Percentiles rank a stretch among this genome's conserved stretches.
These are phyloP conservation scores for Exophiala sp. DNA, from an alignment of 2,329 filamentous ascomycete genomes.

Conservation along the genomic window DNA sequence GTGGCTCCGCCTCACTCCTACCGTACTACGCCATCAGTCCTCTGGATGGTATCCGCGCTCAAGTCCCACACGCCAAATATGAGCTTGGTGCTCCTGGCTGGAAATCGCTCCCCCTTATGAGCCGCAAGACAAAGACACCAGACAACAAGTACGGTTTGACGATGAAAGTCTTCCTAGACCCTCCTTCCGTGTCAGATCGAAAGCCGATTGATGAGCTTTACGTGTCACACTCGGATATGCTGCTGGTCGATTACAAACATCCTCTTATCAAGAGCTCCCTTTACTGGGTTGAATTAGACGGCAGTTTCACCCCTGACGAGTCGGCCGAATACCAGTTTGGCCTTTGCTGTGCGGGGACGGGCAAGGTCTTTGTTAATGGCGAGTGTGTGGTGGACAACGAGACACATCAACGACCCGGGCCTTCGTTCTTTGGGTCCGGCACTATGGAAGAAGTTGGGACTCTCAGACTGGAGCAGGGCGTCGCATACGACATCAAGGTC, in stretches of 20 bases:
- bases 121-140: conserved; percentile 46
- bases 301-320: conserved; percentile 54
- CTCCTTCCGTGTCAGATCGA: conserved; percentile 45
- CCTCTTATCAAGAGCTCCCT: conserved; percentile 45
- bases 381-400: conserved; percentile 60
- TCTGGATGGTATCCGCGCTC: conserved; percentile 39
- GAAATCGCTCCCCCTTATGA: conserved; percentile 57
- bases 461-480: conserved; percentile 53
- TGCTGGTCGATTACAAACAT: conserved; percentile 52
- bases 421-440: conserved; percentile 60
- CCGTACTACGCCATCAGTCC: conserved; percentile 44
- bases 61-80: conserved; percentile 42
- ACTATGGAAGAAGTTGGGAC: conserved; percentile 59
- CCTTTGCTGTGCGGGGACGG: conserved; percentile 60
- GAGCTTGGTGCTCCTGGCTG: conserved; percentile 60
- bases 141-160: conserved; percentile 54
- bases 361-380: conserved; percentile 59
- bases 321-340: conserved; percentile 59
- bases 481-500: conserved; percentile 54
- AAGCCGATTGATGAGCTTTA: conserved; percentile 48
- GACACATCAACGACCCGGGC: conserved; percentile 56
- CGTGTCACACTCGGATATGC: conserved; percentile 40
- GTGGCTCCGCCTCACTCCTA: conserved; percentile 55
- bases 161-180: conserved; percentile 59
- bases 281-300: conserved; percentile 59